These are phyloP conservation scores for Picea abies DNA, from an alignment of 83 land plant genomes.

Conservation along the genomic window DNA sequence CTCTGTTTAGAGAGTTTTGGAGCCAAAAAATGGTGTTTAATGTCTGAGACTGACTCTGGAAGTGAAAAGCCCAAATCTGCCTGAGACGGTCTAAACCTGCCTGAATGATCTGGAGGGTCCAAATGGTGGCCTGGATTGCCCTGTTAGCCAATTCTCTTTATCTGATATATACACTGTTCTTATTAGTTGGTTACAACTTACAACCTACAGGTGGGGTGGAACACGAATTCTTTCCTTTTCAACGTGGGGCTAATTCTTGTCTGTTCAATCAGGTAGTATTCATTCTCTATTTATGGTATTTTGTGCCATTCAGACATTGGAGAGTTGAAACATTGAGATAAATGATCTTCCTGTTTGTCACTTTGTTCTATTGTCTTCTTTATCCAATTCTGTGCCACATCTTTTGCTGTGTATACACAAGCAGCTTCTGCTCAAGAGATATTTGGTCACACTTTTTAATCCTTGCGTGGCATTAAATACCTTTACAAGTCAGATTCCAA, in stretches of 20 bases:
- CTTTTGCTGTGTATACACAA: conserved; percentile 92
- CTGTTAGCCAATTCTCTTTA: too few relatives aligned
- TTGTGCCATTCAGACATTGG: not conserved
- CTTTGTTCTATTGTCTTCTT: conserved; percentile 53
- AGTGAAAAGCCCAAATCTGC: too few relatives aligned
- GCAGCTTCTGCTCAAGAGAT: conserved; percentile 97
- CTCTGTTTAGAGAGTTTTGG: too few relatives aligned
- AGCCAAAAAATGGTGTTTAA: too few relatives aligned
- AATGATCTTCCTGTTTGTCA: not conserved
- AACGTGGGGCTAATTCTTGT: conserved; percentile 96
- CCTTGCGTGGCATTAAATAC: conserved; percentile 94
- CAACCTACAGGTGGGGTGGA: conserved; percentile 78
- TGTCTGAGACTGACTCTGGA: too few relatives aligned
- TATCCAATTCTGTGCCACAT: conserved; percentile 93
- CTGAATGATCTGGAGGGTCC: too few relatives aligned
- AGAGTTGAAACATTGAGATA: not conserved
- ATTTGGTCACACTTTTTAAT: conserved; percentile 92
- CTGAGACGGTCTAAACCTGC: too few relatives aligned
- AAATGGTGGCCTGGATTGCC: too few relatives aligned
- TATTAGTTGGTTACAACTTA: not conserved
- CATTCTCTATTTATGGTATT: not conserved
- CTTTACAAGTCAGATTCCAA: conserved; percentile 69
- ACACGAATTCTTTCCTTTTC: conserved; percentile 96
- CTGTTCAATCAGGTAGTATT: conserved; percentile 80
- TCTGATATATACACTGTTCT: not conserved